These are phyloP conservation scores for Thraustochytrium sp. DNA, from an alignment of 352 stramenopile genomes.

Conservation along the genomic window DNA sequence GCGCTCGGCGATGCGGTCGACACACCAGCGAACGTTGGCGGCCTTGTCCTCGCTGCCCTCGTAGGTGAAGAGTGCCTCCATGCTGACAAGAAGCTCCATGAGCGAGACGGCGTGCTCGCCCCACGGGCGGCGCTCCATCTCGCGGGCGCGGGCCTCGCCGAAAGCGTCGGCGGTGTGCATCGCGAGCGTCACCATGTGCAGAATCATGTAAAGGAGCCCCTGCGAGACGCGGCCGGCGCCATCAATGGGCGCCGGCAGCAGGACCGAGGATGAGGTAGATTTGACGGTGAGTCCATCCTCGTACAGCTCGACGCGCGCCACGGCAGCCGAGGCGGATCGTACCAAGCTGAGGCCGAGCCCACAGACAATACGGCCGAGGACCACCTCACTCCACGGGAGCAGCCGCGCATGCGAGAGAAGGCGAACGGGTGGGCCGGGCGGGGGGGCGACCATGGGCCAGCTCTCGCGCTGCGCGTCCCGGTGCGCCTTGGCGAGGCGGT, in stretches of 20 bases:
- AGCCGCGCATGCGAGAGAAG: background rate
- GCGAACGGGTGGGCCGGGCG: background rate
- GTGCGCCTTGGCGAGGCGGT: background rate
- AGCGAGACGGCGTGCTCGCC: background rate
- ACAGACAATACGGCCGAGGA: background rate
- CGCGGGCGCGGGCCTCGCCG: background rate
- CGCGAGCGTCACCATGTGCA: slow-evolving; percentile 11
- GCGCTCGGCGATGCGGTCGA: background rate
- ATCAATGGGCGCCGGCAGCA: background rate
- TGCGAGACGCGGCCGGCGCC: background rate
- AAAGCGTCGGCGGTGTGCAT: slow-evolving; percentile 5
- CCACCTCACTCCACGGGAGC: background rate
- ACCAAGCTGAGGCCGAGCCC: background rate
- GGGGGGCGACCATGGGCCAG: slow-evolving; percentile 15
- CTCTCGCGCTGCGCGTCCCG: background rate
- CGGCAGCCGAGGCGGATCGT: background rate
- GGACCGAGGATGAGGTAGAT: background rate
- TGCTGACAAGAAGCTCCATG: background rate
- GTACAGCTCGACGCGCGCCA: background rate
- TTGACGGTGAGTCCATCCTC: background rate
- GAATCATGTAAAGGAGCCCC: background rate
- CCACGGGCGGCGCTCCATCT: background rate
- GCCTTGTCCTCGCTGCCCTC: background rate
- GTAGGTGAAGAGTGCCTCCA: background rate
- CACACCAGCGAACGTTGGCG: background rate